Percentiles rank a stretch among this genome's conserved stretches.
Conservation (phyloP, 768 basidiomycete genomes). For the Boletus reticulatus region DNA sequence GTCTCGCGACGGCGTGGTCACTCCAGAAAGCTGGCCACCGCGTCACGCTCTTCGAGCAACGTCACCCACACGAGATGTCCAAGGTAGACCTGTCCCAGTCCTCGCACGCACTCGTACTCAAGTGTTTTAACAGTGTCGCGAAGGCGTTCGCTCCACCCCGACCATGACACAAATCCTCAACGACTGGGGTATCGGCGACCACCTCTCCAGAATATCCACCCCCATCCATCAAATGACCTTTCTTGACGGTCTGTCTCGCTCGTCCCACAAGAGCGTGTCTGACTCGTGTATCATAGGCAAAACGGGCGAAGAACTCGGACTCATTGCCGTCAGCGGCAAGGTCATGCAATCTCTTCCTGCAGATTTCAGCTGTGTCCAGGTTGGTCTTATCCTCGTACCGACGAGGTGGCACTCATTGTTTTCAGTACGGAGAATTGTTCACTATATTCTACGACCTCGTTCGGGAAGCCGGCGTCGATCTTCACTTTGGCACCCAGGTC, state of each 20-base stretch:
- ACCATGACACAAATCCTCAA: conserved; percentile 54
- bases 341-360: conserved; percentile 44
- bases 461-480: conserved; percentile 42
- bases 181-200: conserved; percentile 51
- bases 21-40: conserved; percentile 54
- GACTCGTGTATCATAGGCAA: conserved; percentile 29
- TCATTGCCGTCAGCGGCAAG: conserved; percentile 43
- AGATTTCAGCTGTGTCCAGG: conserved; percentile 46
- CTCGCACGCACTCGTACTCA: neutral
- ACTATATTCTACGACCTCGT: conserved; percentile 47
- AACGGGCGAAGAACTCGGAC: conserved; percentile 42
- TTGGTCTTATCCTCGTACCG: conserved; percentile 23
- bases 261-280: neutral
- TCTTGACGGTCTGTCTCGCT: conserved; percentile 11
- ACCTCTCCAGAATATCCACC: conserved; percentile 34
- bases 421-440: conserved; percentile 53
- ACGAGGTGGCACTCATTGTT: neutral
- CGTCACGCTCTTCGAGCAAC: conserved; percentile 53
- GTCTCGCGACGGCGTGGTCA: conserved; percentile 53
- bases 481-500: conserved; percentile 42
- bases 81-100: conserved; percentile 21
- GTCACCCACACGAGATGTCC: conserved; percentile 36
- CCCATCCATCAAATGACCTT: conserved; percentile 16
- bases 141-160: conserved; percentile 47
- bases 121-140: conserved; percentile 25